Evolutionary conservation across 257 asterid species (phyloP), one percentile per base, ranked within the genome.

Genomic region (Penstemon eatonii): DNA sequence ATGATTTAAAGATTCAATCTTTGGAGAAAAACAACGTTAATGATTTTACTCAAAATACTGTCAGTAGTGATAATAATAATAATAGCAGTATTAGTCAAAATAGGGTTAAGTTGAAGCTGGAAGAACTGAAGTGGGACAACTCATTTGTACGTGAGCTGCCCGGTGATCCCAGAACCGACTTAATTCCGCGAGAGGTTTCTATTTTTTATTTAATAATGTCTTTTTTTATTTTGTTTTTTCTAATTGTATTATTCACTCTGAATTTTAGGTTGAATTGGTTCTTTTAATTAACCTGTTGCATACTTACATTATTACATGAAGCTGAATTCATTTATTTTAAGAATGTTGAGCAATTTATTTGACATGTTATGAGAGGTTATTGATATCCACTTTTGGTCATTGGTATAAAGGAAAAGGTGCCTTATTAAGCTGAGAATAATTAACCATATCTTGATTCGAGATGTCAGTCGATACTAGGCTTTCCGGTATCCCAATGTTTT

Each of bases 71-170:
- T 65, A 56, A 49, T 63, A 36, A 19, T 73, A 44, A 42, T 8
- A 66, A 4, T 4, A 15, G 65, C 50, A 40, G 37, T 50, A 54
- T 39, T 59, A 42, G 53, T 63, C 74, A 49, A 8, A 76, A 56
- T 51, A 71, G 71, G 80, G 76, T 58, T 58, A 75, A 71, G 67
- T 70, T 85, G 91, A 87, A 80, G 76, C 89, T 92, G 47, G 92
- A 92, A 70, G 92, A 86, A 45, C 85, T 92, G 56, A 89, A 80
- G 71, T 92, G 98, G 98, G 96, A 89, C 71, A 68, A 86, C 80
- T 92, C 96, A 1, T 92, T 92, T 70, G 88, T 92, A 61, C 96
- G 92, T 15, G 96, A 87, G 80, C 85, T 92, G 50, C 98, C 96
- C 9, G 86, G 84, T 69, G 98, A 92, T 84, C 89, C 89, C 39